phyloP scores from a whole-genome alignment of 305 asterid genomes.

The Fraxinus paxiana region DNA sequence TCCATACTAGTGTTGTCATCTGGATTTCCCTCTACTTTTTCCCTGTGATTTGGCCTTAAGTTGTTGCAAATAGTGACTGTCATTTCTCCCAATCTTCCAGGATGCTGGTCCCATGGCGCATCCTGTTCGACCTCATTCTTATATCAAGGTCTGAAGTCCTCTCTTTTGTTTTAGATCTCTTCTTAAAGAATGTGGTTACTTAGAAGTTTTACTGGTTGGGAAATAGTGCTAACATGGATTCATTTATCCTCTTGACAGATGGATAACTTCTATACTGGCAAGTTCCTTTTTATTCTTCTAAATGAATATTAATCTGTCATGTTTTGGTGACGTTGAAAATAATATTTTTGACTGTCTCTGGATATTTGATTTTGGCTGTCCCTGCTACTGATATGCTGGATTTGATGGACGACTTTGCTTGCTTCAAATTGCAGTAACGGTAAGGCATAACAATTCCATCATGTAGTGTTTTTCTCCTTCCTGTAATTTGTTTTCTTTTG shows the following conservation, averaged over 20 bases:
- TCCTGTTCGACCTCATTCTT: conserved; percentile 82
- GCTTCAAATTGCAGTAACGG: conserved; percentile 60
- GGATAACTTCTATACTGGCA: conserved; percentile 89
- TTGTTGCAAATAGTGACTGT: conserved; percentile 13
- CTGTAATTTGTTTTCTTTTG: not conserved
- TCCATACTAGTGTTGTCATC: not conserved
- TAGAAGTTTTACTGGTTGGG: not conserved
- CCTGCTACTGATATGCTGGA: conserved; percentile 28
- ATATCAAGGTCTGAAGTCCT: conserved; percentile 52
- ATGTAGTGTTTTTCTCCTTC: conserved; percentile 1
- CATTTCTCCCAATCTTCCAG: conserved; percentile 35
- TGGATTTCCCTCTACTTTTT: not conserved
- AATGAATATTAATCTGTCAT: not conserved
- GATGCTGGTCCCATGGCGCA: conserved; percentile 93
- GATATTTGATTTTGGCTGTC: conserved; percentile 24
- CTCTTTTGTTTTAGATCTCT: not conserved
- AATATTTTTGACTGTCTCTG: conserved; percentile 2
- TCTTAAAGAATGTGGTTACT: not conserved
- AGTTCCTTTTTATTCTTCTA: conserved; percentile 26
- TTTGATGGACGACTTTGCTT: conserved; percentile 26
- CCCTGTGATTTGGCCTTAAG: not conserved
- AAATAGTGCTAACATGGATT: conserved; percentile 23
- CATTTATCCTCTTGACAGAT: conserved; percentile 43
- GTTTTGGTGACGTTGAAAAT: not conserved
- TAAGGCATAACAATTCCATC: conserved; percentile 26